Percentiles rank a stretch among this genome's conserved stretches.
Conservation (phyloP, 306 rosid species). For the Vicia sativa region DNA sequence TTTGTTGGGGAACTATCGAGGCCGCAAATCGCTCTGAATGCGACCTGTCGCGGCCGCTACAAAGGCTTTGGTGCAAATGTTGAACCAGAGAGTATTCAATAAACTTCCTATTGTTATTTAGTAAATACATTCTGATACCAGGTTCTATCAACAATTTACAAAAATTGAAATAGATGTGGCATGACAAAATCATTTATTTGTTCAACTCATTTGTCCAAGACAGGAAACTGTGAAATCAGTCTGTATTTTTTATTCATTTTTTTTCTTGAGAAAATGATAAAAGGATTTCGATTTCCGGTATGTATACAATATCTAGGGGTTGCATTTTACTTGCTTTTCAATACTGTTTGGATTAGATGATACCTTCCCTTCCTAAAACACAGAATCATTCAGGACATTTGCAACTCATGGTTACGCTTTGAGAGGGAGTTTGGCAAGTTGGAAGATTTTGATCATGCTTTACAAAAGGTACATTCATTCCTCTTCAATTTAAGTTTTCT, state of each 20-base stretch:
- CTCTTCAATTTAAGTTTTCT: constrained; percentile 13
- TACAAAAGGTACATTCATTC: constrained; percentile 61
- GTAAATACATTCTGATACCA: too few species aligned
- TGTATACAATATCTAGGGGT: constrained; percentile 12
- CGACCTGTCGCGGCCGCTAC: too few species aligned
- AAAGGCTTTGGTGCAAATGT: too few species aligned
- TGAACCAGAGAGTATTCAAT: too few species aligned
- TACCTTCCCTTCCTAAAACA: constrained; percentile 68
- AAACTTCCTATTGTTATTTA: too few species aligned
- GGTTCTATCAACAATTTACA: not conserved
- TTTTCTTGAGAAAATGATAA: not conserved
- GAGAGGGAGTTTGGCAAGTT: constrained; percentile 87
- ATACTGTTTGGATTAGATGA: constrained; percentile 70
- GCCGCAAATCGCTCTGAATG: too few species aligned
- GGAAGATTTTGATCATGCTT: constrained; percentile 81
- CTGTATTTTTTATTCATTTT: not conserved
- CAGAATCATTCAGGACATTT: constrained; percentile 95
- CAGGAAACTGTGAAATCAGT: constrained; percentile 17
- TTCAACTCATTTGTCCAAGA: constrained; percentile 17
- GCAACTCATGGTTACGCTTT: constrained; percentile 85
- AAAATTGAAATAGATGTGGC: not conserved
- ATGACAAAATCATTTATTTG: constrained; percentile 12
- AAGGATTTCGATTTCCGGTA: constrained; percentile 15
- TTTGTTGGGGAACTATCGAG: too few species aligned
- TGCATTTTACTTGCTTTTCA: constrained; percentile 34